A percentile compares a stretch with the other conserved stretches of the same genome.
Conservation (phyloP, 441 rosid species). For the Croton setiger region DNA sequence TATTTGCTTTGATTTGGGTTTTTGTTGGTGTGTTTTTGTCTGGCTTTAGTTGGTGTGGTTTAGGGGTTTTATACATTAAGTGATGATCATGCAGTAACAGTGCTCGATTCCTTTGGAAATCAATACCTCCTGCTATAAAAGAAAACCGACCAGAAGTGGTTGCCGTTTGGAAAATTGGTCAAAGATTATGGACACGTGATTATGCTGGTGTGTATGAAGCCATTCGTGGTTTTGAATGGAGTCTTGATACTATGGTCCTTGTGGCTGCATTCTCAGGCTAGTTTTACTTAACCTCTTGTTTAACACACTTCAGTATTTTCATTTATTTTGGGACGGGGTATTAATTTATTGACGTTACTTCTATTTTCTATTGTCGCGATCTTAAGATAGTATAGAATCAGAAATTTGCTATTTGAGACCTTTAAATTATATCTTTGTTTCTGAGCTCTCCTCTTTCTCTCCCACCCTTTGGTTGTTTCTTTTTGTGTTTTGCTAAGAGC, state of each 20-base stretch:
- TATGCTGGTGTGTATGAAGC: conserved; percentile 71
- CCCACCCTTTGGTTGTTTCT: background rate
- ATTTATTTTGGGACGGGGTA: background rate
- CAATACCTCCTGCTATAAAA: conserved; percentile 58
- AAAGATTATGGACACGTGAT: conserved; percentile 77
- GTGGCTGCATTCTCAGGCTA: conserved; percentile 78
- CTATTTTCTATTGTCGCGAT: background rate
- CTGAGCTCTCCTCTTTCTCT: no score
- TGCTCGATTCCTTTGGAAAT: conserved; percentile 85
- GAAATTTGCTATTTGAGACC: background rate
- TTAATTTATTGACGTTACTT: background rate
- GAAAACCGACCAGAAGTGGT: conserved; percentile 68
- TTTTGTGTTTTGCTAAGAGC: background rate
- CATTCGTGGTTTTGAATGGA: conserved; percentile 68
- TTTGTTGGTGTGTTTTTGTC: background rate
- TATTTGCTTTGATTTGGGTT: background rate
- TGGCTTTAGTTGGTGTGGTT: background rate
- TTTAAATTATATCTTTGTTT: background rate
- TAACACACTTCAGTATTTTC: background rate
- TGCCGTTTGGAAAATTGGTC: conserved; percentile 84
- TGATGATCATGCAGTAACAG: conserved; percentile 55
- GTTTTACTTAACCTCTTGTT: conserved; percentile 13
- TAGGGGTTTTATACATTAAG: conserved; percentile 1
- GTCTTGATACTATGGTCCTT: conserved; percentile 53
- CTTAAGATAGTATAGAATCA: background rate